Conservation (phyloP, 805 yeast genomes). For the Sugiyamaella chiloensis region DNA sequence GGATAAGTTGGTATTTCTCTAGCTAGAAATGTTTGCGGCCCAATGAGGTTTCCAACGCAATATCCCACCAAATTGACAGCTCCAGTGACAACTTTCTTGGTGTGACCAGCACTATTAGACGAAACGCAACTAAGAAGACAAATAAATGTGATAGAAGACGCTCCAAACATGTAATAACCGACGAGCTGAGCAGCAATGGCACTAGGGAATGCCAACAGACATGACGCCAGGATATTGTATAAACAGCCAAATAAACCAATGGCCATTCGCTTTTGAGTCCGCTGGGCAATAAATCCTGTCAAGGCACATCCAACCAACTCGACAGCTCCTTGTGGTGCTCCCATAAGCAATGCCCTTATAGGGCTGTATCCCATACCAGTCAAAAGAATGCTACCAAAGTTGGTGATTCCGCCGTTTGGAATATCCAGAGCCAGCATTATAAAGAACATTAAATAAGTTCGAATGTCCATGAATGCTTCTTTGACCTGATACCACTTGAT, state of each 20-base stretch:
- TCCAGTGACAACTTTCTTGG: slow-evolving; percentile 63
- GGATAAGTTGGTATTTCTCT: slow-evolving; percentile 57
- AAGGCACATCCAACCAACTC: slow-evolving; percentile 24
- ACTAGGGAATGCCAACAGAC: slow-evolving; percentile 18
- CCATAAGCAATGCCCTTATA: slow-evolving; percentile 34
- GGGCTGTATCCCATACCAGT: slow-evolving; percentile 29
- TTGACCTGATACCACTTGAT: slow-evolving; percentile 52
- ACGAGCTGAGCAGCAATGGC: slow-evolving; percentile 16
- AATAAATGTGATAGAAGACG: slow-evolving; percentile 12
- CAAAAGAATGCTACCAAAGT: slow-evolving; percentile 45
- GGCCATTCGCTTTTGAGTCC: slow-evolving; percentile 20
- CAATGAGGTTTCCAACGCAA: slow-evolving; percentile 65
- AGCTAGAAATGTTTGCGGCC: slow-evolving; percentile 66
- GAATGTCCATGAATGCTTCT: slow-evolving; percentile 48
- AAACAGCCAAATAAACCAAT: slow-evolving; percentile 49
- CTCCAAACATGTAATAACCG: slow-evolving; percentile 14
- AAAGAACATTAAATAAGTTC: slow-evolving; percentile 47
- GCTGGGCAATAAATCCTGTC: slow-evolving; percentile 19
- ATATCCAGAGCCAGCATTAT: slow-evolving; percentile 39
- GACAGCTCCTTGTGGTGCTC: slow-evolving; percentile 35
- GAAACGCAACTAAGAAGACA: slow-evolving; percentile 14
- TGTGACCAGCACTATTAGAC: slow-evolving; percentile 64
- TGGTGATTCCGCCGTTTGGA: slow-evolving; percentile 54
- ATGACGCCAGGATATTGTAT: slow-evolving; percentile 28
- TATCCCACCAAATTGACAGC: slow-evolving; percentile 61